Evolutionary conservation across 2,329 filamentous ascomycete genomes (phyloP).

Genomic region (Aspergillus amoenus): DNA sequence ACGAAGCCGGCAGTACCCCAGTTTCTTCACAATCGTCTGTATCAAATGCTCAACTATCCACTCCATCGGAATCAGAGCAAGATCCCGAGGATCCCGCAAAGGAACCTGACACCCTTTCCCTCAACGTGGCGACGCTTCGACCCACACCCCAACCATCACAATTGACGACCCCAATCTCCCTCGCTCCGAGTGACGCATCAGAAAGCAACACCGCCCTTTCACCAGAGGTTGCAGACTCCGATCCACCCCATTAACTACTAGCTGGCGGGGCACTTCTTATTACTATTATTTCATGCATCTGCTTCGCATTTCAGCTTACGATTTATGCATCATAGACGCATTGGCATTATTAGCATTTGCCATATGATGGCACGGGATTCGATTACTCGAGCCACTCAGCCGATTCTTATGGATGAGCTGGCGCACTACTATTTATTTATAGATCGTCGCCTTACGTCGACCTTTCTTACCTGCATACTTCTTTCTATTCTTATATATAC

Average conservation of each 20-base stretch:
- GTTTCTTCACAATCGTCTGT: not conserved
- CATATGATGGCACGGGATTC: not conserved
- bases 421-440: not conserved
- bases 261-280: not conserved
- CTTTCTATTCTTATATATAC: conserved; percentile 2
- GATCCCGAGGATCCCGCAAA: not conserved
- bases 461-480: not conserved
- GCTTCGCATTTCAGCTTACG: conserved; percentile 11
- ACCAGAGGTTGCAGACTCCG: not conserved
- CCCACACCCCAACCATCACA: not conserved
- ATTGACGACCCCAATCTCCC: not conserved
- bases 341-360: not conserved
- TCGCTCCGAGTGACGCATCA: conserved; percentile 1
- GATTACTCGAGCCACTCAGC: not conserved
- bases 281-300: not conserved
- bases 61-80: not conserved
- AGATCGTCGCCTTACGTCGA: not conserved
- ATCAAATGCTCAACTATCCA: not conserved
- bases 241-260: conserved; percentile 8
- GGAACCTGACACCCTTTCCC: not conserved
- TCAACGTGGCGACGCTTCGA: not conserved
- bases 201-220: conserved; percentile 3
- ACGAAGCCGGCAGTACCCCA: conserved; percentile 13
- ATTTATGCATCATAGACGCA: conserved; percentile 16
- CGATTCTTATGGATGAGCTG: not conserved